Evolutionary conservation across 805 yeast species (phyloP).

Genomic region (Barnettozyma pratensis): DNA sequence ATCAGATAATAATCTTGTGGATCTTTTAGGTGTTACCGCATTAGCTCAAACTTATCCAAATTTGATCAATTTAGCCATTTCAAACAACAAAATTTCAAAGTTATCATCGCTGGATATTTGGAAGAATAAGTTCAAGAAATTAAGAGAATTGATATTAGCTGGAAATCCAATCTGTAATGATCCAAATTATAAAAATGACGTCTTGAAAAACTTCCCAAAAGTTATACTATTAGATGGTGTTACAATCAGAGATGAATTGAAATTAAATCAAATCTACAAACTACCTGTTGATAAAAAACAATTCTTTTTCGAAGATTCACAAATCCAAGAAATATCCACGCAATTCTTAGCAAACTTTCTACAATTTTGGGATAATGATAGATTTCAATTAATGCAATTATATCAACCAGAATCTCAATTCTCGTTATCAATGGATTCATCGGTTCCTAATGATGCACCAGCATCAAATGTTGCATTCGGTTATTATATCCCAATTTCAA

Average conservation of each 20-base stretch:
- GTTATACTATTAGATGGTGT: slow-evolving; percentile 75
- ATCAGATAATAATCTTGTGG: slow-evolving; percentile 59
- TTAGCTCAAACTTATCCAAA: slow-evolving; percentile 72
- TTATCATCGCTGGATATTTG: slow-evolving; percentile 63
- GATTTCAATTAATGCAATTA: slow-evolving; percentile 62
- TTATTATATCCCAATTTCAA: slow-evolving; percentile 63
- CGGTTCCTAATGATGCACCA: slow-evolving; percentile 48
- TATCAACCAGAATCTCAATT: slow-evolving; percentile 85
- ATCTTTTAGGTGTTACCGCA: slow-evolving; percentile 53
- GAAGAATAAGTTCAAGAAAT: slow-evolving; percentile 64
- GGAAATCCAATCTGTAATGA: slow-evolving; percentile 68
- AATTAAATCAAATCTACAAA: slow-evolving; percentile 43
- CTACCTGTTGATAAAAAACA: slow-evolving; percentile 54
- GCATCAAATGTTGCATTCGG: slow-evolving; percentile 45
- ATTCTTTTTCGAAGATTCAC: slow-evolving; percentile 77
- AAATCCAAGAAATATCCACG: slow-evolving; percentile 66
- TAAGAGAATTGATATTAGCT: slow-evolving; percentile 71
- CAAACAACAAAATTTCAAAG: slow-evolving; percentile 63
- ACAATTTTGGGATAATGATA: slow-evolving; percentile 75
- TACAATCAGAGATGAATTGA: slow-evolving; percentile 67
- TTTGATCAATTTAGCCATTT: slow-evolving; percentile 72
- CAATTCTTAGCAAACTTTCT: slow-evolving; percentile 72
- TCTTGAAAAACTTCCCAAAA: slow-evolving; percentile 73
- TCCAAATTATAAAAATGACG: slow-evolving; percentile 49
- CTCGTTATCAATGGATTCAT: slow-evolving; percentile 70